Conservation (phyloP, 225 moss, liverwort and hornwort genomes). For the Marchantia polymorpha region DNA sequence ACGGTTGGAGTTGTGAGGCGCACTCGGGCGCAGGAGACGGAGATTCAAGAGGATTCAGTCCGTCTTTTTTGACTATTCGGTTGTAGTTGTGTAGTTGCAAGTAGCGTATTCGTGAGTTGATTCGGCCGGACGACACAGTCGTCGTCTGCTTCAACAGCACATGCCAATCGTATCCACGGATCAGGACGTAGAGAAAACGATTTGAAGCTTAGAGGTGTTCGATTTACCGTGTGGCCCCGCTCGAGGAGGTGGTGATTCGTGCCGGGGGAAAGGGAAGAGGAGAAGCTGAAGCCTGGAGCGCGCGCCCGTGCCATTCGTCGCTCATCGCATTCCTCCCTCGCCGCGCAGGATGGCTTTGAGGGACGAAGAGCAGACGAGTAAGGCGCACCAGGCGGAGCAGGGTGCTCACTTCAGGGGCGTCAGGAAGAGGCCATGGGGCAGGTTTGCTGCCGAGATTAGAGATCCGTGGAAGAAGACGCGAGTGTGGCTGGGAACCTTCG, state of each 20-base stretch:
- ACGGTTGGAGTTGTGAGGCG: conserved; percentile 35
- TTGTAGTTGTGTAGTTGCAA: conserved; percentile 19
- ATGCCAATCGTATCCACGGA: background rate
- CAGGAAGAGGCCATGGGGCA: conserved; percentile 91
- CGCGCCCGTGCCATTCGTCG: background rate
- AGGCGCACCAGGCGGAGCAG: conserved; percentile 67
- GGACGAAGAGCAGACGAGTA: conserved; percentile 52
- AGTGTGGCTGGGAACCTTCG: conserved; percentile 90
- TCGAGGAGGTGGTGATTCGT: background rate
- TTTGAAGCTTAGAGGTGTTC: background rate
- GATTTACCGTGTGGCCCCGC: background rate
- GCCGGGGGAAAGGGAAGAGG: background rate
- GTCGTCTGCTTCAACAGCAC: background rate
- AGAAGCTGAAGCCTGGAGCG: background rate
- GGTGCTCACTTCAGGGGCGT: conserved; percentile 87
- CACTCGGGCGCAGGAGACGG: conserved; percentile 29
- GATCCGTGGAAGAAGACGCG: conserved; percentile 99
- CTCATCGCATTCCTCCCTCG: conserved; percentile 5
- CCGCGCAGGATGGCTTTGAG: conserved; percentile 56
- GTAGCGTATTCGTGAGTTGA: background rate
- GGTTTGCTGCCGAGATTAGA: conserved; percentile 96
- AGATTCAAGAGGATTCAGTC: conserved; percentile 39
- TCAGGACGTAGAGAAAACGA: background rate
- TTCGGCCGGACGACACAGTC: conserved; percentile 1
- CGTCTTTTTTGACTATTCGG: conserved; percentile 15